Percentiles rank a stretch among this genome's conserved stretches.
phyloP scores from a whole-genome alignment of 2,329 filamentous ascomycete genomes.

The Aspergillus sp. region DNA sequence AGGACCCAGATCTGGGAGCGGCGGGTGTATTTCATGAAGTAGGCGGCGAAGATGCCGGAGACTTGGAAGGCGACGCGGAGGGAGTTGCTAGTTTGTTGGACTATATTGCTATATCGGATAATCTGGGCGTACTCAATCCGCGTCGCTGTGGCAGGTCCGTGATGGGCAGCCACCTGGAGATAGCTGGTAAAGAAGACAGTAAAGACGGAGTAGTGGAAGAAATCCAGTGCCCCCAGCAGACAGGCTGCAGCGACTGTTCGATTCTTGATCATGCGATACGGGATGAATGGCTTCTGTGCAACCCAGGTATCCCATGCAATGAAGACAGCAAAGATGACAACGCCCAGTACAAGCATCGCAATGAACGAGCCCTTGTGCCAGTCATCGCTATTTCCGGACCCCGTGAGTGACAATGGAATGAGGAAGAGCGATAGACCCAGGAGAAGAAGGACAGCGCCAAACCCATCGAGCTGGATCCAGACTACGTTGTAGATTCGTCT shows the following conservation, averaged over 20 bases:
- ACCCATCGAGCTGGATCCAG: slow-evolving; percentile 33
- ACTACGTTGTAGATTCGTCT: slow-evolving; percentile 21
- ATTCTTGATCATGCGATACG: slow-evolving; percentile 39
- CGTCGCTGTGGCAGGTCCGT: slow-evolving; percentile 36
- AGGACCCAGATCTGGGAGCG: slow-evolving; percentile 35
- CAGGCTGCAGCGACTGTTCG: slow-evolving; percentile 43
- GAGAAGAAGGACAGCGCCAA: slow-evolving; percentile 34
- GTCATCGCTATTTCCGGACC: slow-evolving; percentile 28
- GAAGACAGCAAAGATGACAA: slow-evolving; percentile 25
- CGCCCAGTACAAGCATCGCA: slow-evolving; percentile 37
- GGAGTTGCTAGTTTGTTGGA: too few relatives aligned
- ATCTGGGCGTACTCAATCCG: slow-evolving; percentile 25
- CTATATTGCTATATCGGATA: too few relatives aligned
- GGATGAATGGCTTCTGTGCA: slow-evolving; percentile 41
- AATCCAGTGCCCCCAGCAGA: slow-evolving; percentile 37
- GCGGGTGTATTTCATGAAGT: slow-evolving; percentile 40
- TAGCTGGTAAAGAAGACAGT: slow-evolving; percentile 45
- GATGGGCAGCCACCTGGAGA: slow-evolving; percentile 41
- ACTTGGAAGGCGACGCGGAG: slow-evolving; percentile 40
- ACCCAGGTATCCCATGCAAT: slow-evolving; percentile 40
- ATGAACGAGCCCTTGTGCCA: slow-evolving; percentile 35
- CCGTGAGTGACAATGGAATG: slow-evolving; percentile 41
- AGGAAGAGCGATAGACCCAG: slow-evolving; percentile 36
- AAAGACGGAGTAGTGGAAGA: slow-evolving; percentile 38
- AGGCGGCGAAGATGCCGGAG: slow-evolving; percentile 33